Conservation (phyloP, 164 flowering plant genomes). For the Paratinospora sagittata region DNA sequence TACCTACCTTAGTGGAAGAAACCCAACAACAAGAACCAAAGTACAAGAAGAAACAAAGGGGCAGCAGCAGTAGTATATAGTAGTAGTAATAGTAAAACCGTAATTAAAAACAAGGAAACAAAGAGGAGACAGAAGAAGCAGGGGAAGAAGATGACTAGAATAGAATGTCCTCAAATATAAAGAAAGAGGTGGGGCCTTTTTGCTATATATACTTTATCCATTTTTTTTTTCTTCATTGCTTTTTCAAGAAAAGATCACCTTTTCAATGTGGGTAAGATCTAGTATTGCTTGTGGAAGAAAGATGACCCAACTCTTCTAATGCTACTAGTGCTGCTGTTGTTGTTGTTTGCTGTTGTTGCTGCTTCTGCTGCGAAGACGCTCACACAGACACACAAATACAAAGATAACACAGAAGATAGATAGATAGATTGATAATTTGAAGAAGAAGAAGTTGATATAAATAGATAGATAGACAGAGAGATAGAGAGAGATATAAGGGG, state of each 20-base stretch:
- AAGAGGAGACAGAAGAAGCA: not conserved
- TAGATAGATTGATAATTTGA: not conserved
- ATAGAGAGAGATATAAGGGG: slow-evolving; percentile 11
- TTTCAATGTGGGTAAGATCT: slow-evolving; percentile 35
- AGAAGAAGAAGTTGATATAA: not conserved
- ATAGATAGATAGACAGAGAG: slow-evolving; percentile 11
- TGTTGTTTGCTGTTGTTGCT: not conserved
- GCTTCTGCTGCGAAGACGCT: not conserved
- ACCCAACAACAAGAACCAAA: not conserved
- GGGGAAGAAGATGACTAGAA: slow-evolving; percentile 9
- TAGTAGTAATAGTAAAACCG: not conserved
- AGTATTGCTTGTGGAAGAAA: no score
- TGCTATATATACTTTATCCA: no score
- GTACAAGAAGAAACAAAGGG: not conserved
- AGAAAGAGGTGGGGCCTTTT: slow-evolving; percentile 20
- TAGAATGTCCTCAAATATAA: not conserved
- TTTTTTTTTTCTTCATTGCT: slow-evolving; percentile 6
- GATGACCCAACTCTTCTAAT: no score
- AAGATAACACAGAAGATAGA: not conserved
- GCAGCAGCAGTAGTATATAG: not conserved
- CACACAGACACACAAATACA: no score
- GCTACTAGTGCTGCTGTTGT: not conserved
- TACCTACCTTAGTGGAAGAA: not conserved
- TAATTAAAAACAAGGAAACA: no score
- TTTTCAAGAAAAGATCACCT: slow-evolving; percentile 51